phyloP scores from a whole-genome alignment of 2,329 filamentous ascomycete genomes.

The Nothopassalora personata region DNA sequence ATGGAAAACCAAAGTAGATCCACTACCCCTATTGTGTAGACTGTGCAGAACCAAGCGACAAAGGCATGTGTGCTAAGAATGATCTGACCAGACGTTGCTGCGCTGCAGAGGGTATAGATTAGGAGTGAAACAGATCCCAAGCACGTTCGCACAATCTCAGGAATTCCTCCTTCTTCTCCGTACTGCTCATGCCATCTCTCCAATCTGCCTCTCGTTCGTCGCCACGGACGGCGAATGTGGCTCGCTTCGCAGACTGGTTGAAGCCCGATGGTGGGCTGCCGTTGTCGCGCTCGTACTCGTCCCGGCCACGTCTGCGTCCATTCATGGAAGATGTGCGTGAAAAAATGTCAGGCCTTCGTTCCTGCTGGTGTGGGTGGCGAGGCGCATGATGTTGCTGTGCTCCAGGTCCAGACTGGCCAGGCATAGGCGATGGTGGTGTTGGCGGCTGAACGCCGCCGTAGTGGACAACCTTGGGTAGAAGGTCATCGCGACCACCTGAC shows the following conservation, averaged over 20 bases:
- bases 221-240: constrained; percentile 27
- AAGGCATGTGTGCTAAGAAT: constrained; percentile 10
- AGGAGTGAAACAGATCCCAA: constrained; percentile 97
- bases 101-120: constrained; percentile 16
- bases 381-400: constrained; percentile 13
- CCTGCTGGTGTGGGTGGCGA: constrained; percentile 32
- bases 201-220: constrained; percentile 30
- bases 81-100: not conserved
- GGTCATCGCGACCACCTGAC: constrained; percentile 83
- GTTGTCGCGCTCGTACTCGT: constrained; percentile 86
- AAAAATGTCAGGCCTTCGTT: constrained; percentile 27
- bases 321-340: constrained; percentile 47
- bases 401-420: constrained; percentile 30
- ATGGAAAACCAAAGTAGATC: too few species aligned
- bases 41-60: not conserved
- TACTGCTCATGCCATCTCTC: constrained; percentile 77
- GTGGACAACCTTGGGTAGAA: constrained; percentile 89
- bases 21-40: too few species aligned
- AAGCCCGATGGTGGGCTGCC: constrained; percentile 64
- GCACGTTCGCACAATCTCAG: constrained; percentile 77
- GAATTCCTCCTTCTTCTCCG: constrained; percentile 90
- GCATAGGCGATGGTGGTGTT: constrained; percentile 76
- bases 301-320: constrained; percentile 69
- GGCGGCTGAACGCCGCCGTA: constrained; percentile 92
- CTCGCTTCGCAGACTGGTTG: constrained; percentile 55